Evolutionary conservation across 495 filamentous ascomycete genomes (phyloP), one percentile per base, ranked within the genome.

Genomic region (Xylaria venustula): DNA sequence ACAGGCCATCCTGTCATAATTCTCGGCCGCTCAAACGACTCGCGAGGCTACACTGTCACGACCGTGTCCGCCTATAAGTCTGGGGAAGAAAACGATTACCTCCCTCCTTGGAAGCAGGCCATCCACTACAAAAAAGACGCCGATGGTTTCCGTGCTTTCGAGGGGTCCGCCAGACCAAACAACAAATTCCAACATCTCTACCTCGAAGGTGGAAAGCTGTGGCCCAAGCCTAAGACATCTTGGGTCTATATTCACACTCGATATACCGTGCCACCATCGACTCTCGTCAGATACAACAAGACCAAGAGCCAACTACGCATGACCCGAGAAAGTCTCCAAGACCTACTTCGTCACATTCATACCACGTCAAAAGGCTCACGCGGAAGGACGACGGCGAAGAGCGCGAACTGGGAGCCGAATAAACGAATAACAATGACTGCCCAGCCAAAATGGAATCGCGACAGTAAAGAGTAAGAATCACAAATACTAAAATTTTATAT

Each of bases 1-100:
- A 73, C 68, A 3, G 49, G 54, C 8, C 73, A 76, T 48, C 73
- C 73, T 0, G 71, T 74, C 36, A 73, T 75, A 20, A 59, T 76
- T 23, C 59, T 76, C 7, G 56, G 61, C 14, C 48, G 62, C 15
- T 67, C 67, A 0, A 32, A 14, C 0, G 46, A 61, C 8, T 63
- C 44, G 17, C 60, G 26, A 2, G 28, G 68, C 34, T 62, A 62
- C 32, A 34, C 71, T 1, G 44, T 76, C 30, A 66, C 67, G 2
- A 68, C 73, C 0, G 69, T 76, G 1, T 74, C 72, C 11, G 73
- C 73, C 0, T 76, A 73, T 52, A 20, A 50, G 12, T 69, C 67
- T 11, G 58, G 59, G 6, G 25, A 30, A 0, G 11, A 46, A 0
- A 72, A 73, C 17, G 15, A 54, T 5, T 67, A 59, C 47, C 67